Evolutionary conservation across 768 basidiomycete species (phyloP).

Genomic region (Lactarius pseudohatsudake): DNA sequence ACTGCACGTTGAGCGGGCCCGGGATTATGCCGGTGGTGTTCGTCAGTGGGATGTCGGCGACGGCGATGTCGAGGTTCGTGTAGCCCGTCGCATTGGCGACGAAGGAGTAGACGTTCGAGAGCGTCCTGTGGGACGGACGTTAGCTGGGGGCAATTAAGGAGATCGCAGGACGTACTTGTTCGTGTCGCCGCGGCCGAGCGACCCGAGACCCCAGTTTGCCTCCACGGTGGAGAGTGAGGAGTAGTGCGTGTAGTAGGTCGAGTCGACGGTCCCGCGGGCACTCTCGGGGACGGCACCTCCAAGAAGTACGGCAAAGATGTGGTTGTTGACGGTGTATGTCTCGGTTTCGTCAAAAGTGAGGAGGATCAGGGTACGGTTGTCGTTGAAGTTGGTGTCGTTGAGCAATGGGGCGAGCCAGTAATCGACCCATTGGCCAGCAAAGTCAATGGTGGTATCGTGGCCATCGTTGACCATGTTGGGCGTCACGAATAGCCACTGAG

Average conservation of each 20-base stretch:
- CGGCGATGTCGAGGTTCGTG: constrained; percentile 38
- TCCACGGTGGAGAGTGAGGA: constrained; percentile 54
- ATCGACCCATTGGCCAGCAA: constrained; percentile 45
- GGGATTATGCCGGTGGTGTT: constrained; percentile 46
- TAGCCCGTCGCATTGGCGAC: constrained; percentile 51
- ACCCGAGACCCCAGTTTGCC: constrained; percentile 61
- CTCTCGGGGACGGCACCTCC: constrained; percentile 46
- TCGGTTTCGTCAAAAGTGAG: constrained; percentile 65
- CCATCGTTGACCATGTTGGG: constrained; percentile 60
- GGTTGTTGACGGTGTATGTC: constrained; percentile 44
- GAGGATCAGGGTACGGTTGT: constrained; percentile 52
- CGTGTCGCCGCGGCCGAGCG: constrained; percentile 57
- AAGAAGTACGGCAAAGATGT: constrained; percentile 45
- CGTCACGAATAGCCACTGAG: constrained; percentile 63
- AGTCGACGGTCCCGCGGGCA: constrained; percentile 47
- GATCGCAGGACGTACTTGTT: constrained; percentile 40
- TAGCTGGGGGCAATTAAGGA: not conserved
- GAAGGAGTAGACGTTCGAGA: constrained; percentile 52
- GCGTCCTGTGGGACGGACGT: constrained; percentile 27
- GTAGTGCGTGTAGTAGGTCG: constrained; percentile 62
- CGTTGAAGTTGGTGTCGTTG: constrained; percentile 52
- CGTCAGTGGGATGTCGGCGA: constrained; percentile 35
- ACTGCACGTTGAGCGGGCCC: constrained; percentile 44
- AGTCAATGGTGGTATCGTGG: constrained; percentile 58
- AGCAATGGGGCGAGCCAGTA: constrained; percentile 57